Base-by-base conservation (phyloP, 2,329 filamentous ascomycete genomes). In the Calonectria pteridis region DNA sequence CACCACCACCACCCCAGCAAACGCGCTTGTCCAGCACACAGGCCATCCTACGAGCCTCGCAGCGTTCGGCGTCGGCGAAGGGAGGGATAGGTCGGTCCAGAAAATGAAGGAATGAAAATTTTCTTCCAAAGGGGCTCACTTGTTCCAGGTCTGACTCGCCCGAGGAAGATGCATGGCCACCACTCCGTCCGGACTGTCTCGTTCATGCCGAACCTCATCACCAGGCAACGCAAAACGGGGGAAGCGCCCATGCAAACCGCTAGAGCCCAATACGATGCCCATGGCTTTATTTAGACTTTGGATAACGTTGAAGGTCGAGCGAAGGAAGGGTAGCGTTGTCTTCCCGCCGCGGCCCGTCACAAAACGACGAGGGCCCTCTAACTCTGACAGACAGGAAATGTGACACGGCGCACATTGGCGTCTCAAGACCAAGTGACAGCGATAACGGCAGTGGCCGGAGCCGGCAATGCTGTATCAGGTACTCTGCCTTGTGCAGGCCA, bases 1-100 rank as follows among this genome's bases (percentile, higher is more conserved):
- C 72, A 62, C 64, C 58, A 55, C 65, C 53, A 64, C n/a, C 11
- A 26, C 66, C 55, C 66, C 70, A 66, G 73, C 71, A 71, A 69
- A 73, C 62, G 67, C 70, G 65, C 70, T 72, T 72, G 76, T 46
- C 16, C 72, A 73, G 75, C 69, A 79, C 78, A 79, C 78, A 79
- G 78, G 78, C 78, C 78, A 79, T 37, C 72, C 50, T 77, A 73
- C 77, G 77, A 78, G 75, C 78, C 77, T 79, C 66, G 73, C 72
- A 72, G 50, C 73, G 51, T 77, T 79, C 78, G 78, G 77, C 78
- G 75, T 73, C 73, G 73, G 78, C 78, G 78, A 79, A 76, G 66
- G 73, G 71, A 77, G 76, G 75, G 75, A 74, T 67, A 67, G 63
- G 31, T 55, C 18, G 62, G 62, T 66, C 49, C 69, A 71, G 50